Evolutionary conservation across 352 stramenopile genomes (phyloP), one percentile per base, ranked within the genome.

Genomic region (Pythium phragmitis): DNA sequence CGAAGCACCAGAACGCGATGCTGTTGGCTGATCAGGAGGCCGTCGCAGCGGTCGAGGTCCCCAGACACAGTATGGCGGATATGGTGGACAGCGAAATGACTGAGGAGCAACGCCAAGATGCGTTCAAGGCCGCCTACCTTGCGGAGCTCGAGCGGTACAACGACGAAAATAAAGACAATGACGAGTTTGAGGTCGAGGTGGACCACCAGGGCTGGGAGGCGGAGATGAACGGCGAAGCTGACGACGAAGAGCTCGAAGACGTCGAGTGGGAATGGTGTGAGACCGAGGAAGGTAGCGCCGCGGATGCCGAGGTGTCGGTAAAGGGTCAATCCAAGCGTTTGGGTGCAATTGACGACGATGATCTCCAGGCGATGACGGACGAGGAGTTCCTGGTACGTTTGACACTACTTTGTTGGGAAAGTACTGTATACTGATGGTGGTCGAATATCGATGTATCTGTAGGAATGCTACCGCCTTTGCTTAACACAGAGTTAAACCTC

Each of bases 251-350:
- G 14, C 53, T 96, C 1, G 82, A 91, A 50, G 83, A 91, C 60
- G 68, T 91, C 37, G 85, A 96, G 66, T 96, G 87, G 87, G 87
- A 96, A 55, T 89, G 79, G 78, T 94, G 78, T 62, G 83, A 94
- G 42, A 77, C 86, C 17, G 79, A 85, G 41, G 73, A 85, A 17
- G 65, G 67, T 23, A 67, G 67, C 1, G 39, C 36, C 0, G 71
- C 67, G 11, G 76, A 92, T 33, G 57, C 73, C 13, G 81, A 92
- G 42, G 67, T 94, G 28, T 78, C 74, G 6, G 85, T 96, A 7
- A 88, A 90, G 54, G 87, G 87, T 11, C 58, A 74, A 14, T 37
- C 63, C 19, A 94, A 92, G 65, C 71, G 72, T 21, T 69, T 94
- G 30, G 75, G 86, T 52, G 74, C 74, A 17, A 70, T 96, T 33